Conservation (phyloP, 2,329 filamentous ascomycete genomes). For the Fusarium tanahbumbuense region DNA sequence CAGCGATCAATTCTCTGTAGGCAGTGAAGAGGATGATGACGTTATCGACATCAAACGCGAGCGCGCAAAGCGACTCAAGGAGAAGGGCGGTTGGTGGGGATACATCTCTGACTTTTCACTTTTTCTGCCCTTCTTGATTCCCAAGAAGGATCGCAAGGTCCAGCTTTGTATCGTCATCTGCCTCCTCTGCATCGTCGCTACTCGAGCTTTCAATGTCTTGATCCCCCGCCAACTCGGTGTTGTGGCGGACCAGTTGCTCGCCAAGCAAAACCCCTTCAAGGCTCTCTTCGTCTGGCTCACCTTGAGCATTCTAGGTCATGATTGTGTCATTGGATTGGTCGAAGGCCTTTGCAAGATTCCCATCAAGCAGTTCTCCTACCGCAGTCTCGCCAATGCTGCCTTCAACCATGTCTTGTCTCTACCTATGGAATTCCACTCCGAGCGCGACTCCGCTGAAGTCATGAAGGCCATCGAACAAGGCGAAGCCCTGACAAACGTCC, state of each 20-base stretch:
- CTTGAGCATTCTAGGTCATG: slow-evolving; percentile 22
- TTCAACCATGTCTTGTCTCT: slow-evolving; percentile 77
- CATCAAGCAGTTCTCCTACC: slow-evolving; percentile 57
- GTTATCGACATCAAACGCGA: slow-evolving; percentile 44
- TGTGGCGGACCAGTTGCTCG: slow-evolving; percentile 47
- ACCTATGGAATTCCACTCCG: slow-evolving; percentile 76
- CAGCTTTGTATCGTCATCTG: slow-evolving; percentile 46
- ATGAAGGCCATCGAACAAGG: slow-evolving; percentile 74
- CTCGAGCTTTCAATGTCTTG: slow-evolving; percentile 47
- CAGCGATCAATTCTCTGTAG: slow-evolving; percentile 1
- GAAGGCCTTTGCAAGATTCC: slow-evolving; percentile 49
- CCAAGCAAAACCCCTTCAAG: slow-evolving; percentile 34
- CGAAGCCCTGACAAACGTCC: slow-evolving; percentile 66
- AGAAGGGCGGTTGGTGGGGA: slow-evolving; percentile 49
- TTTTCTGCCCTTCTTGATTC: slow-evolving; percentile 49
- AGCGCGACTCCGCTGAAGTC: slow-evolving; percentile 72
- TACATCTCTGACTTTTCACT: slow-evolving; percentile 49
- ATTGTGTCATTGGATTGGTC: slow-evolving; percentile 29
- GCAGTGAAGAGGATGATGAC: slow-evolving; percentile 41
- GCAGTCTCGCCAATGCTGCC: slow-evolving; percentile 67
- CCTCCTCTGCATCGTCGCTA: slow-evolving; percentile 38
- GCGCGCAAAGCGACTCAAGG: slow-evolving; percentile 44
- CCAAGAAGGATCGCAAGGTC: slow-evolving; percentile 48
- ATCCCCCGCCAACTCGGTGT: slow-evolving; percentile 50
- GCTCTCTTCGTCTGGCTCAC: slow-evolving; percentile 38